Percentiles rank a stretch among this genome's conserved stretches.
These are phyloP conservation scores for Exophiala dermatitidis DNA, from an alignment of 2,329 filamentous ascomycete genomes.

Conservation along the genomic window DNA sequence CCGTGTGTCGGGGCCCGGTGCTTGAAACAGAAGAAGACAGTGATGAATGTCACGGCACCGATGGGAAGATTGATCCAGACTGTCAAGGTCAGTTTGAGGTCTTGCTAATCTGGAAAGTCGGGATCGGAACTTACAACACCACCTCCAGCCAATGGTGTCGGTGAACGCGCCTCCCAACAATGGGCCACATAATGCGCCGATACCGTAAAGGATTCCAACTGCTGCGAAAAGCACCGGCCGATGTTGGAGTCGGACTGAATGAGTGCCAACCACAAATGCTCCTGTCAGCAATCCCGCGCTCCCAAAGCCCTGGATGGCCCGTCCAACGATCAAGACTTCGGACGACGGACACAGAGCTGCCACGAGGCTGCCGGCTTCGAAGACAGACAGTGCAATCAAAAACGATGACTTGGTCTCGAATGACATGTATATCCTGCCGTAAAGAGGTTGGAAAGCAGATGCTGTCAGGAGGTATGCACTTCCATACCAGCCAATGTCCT, in stretches of 20 bases:
- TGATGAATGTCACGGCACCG: conserved; percentile 33
- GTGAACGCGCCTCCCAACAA: conserved; percentile 35
- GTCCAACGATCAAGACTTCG: conserved; percentile 29
- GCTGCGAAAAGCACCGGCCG: conserved; percentile 32
- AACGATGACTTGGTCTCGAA: conserved; percentile 26
- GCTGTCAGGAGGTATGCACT: conserved; percentile 24
- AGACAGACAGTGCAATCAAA: conserved; percentile 28
- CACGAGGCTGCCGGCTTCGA: conserved; percentile 30
- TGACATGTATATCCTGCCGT: conserved; percentile 19
- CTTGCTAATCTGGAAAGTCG: neutral
- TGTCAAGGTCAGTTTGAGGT: neutral
- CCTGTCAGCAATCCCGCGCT: conserved; percentile 35
- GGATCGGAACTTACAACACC: conserved; percentile 23
- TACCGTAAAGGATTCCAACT: conserved; percentile 27
- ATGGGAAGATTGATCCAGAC: conserved; percentile 36
- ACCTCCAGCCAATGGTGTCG: conserved; percentile 26
- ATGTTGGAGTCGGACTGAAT: conserved; percentile 31
- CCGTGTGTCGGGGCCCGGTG: neutral
- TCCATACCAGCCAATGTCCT: conserved; percentile 28
- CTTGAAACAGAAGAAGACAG: conserved; percentile 15
- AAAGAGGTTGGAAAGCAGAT: conserved; percentile 21
- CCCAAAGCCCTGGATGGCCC: conserved; percentile 32
- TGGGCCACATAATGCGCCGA: conserved; percentile 31
- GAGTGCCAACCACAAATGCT: conserved; percentile 37
- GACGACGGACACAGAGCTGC: conserved; percentile 28